phyloP scores from a whole-genome alignment of 2,329 filamentous ascomycete genomes.

The Albophoma yamanashiensis region DNA sequence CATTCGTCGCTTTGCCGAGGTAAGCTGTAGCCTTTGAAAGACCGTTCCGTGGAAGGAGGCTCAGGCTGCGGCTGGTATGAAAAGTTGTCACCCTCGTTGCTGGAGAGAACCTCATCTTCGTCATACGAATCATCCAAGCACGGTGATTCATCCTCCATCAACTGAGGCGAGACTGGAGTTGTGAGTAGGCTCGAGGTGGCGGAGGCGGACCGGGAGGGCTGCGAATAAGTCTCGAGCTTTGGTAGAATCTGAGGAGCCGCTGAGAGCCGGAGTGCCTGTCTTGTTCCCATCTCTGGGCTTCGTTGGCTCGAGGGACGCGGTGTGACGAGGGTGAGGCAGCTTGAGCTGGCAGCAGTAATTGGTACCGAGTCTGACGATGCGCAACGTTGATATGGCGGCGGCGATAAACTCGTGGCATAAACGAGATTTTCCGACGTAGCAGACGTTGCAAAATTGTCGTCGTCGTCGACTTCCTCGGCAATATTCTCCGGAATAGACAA shows the following conservation, averaged over 20 bases:
- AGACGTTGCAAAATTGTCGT: constrained; percentile 52
- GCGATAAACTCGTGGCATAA: constrained; percentile 38
- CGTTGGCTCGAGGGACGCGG: constrained; percentile 6
- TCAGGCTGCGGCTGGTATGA: constrained; percentile 11
- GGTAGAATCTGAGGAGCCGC: constrained; percentile 9
- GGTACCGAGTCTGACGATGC: constrained; percentile 17
- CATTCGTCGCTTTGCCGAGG: constrained; percentile 20
- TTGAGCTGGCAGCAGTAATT: constrained; percentile 11
- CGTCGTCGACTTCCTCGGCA: constrained; percentile 36
- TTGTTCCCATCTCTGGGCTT: constrained; percentile 4
- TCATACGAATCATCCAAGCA: constrained; percentile 37
- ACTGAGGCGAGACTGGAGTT: constrained; percentile 26
- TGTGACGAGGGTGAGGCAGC: constrained; percentile 13
- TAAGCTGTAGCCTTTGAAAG: constrained; percentile 34
- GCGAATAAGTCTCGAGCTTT: constrained; percentile 11
- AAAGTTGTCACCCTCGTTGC: constrained; percentile 24
- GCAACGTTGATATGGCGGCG: constrained; percentile 36
- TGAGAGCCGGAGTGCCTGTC: constrained; percentile 9
- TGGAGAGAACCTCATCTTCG: constrained; percentile 25
- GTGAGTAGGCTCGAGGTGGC: constrained; percentile 15
- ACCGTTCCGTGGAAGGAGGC: constrained; percentile 7
- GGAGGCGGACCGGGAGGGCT: constrained; percentile 16
- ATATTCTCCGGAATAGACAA: constrained; percentile 25
- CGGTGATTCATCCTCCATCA: constrained; percentile 28
- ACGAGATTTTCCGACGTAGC: constrained; percentile 32